Base-by-base conservation (phyloP, 306 rosid genomes). In the Castanea mollissima region DNA sequence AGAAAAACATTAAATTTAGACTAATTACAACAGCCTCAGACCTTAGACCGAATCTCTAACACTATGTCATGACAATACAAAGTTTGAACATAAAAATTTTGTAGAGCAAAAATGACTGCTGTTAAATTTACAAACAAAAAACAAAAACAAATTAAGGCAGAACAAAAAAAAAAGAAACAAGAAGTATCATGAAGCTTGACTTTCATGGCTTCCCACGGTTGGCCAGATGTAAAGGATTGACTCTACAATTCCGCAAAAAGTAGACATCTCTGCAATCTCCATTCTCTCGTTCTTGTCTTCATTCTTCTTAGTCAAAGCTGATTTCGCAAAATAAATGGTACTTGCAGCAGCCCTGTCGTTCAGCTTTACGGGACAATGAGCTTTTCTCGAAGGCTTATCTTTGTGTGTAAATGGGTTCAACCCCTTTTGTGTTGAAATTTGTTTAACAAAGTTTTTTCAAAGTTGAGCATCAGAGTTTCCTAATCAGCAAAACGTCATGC, bases 401-500 rank as follows among this genome's bases (percentile, higher is more conserved):
- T 29, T 58, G 71, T 6, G 31, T 38, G 55, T 15, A 79, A 63
- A 73, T 35, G 23, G 32, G 38, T 19, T 54, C 57, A 63, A 63
- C 19, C 3, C 55, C 8, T 21, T 3, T 15, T 23, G 34, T 67
- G 11, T 74, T 29, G 60, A 38, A 12, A 41, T 20, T 57, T 57
- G 71, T 46, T 49, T 49, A 12, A 49, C 54, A 12, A 49, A 49
- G 14, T 49, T 49, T 49, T 12, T 12, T 49, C 16, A 49, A 10
- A 49, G 11, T 55, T 35, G 41, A 62, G 41, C 34, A 29, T 54
- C 57, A 58, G 7, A 11, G 13, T 21, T 20, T 49, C 55, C 10
- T 38, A 62, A 44, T 82, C 63, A 71, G 63, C 69, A 76, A 3
- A 1, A 13, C 78, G n/a, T 71, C 75, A 71, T 18, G 74, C 23